Evolutionary conservation across 371 early-diverging fungal species (phyloP).

Genomic region (Lichtheimia ornata): DNA sequence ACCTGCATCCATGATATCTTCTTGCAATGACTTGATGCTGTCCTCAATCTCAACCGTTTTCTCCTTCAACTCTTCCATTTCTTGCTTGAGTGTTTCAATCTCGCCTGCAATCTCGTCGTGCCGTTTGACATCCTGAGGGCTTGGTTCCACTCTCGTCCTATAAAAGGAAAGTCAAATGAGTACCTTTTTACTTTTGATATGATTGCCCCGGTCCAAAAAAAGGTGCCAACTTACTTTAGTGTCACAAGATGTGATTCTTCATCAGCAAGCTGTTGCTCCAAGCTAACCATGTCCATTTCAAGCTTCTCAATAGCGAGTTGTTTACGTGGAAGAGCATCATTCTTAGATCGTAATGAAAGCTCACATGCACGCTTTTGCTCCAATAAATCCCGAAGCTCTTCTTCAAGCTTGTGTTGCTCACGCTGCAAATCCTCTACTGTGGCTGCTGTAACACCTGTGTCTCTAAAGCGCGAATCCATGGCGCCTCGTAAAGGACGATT

Average conservation of each 20-base stretch:
- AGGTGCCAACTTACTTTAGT: constrained; percentile 46
- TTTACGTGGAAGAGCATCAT: constrained; percentile 61
- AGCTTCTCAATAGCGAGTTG: constrained; percentile 71
- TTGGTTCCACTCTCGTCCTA: constrained; percentile 42
- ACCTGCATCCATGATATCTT: constrained; percentile 88
- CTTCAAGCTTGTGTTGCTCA: constrained; percentile 61
- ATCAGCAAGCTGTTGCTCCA: constrained; percentile 65
- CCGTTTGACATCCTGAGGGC: constrained; percentile 49
- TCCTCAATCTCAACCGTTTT: constrained; percentile 56
- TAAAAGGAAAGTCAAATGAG: constrained; percentile 9
- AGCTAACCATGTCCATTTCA: constrained; percentile 73
- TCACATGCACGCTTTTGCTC: constrained; percentile 56
- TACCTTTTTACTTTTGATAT: too few relatives aligned
- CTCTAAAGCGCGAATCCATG: constrained; percentile 79
- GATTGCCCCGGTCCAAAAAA: too few relatives aligned
- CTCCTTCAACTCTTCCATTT: constrained; percentile 42
- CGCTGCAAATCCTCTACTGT: constrained; percentile 57
- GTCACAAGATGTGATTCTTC: constrained; percentile 55
- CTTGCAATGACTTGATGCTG: constrained; percentile 75
- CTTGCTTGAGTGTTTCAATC: constrained; percentile 40
- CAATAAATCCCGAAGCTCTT: constrained; percentile 49
- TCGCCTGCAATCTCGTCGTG: constrained; percentile 38
- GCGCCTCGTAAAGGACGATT: constrained; percentile 73
- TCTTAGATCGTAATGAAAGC: constrained; percentile 52
- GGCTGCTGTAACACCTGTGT: constrained; percentile 62